Evolutionary conservation across 2,329 filamentous ascomycete genomes (phyloP).

Genomic region (Aspergillus niger): DNA sequence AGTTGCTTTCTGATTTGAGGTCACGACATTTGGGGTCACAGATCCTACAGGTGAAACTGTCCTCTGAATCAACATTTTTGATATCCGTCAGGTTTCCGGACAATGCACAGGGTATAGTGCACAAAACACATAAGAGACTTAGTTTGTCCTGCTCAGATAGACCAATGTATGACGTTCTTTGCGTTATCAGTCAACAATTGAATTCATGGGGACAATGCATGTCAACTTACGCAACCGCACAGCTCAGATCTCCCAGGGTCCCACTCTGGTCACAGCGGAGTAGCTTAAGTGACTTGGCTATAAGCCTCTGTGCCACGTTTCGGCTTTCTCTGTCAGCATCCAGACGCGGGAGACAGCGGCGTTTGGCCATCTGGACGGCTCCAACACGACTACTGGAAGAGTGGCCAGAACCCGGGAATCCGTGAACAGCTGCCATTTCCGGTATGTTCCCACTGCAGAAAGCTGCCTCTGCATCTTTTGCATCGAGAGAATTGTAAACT

Average conservation of each 20-base stretch:
- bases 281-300: constrained; percentile 32
- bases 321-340: constrained; percentile 36
- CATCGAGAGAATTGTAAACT: neutral
- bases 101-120: constrained; percentile 59
- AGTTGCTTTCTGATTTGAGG: constrained; percentile 9
- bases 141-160: constrained; percentile 56
- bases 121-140: constrained; percentile 57
- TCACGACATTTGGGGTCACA: constrained; percentile 40
- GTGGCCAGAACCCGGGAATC: constrained; percentile 8
- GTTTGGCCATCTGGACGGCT: constrained; percentile 35
- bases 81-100: constrained; percentile 48
- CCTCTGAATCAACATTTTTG: constrained; percentile 26
- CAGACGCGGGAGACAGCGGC: constrained; percentile 37
- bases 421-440: constrained; percentile 12
- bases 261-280: constrained; percentile 38
- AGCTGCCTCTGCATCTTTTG: neutral
- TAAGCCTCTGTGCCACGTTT: constrained; percentile 35
- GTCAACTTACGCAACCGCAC: constrained; percentile 52
- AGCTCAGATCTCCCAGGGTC: constrained; percentile 45
- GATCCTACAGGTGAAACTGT: constrained; percentile 35
- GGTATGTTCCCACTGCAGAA: neutral
- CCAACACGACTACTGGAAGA: constrained; percentile 20
- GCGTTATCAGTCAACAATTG: constrained; percentile 13
- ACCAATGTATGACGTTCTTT: constrained; percentile 48
- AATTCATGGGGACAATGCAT: neutral